Evolutionary conservation across 2,329 filamentous ascomycete species (phyloP).

Genomic region (Arthrobotrys sinensis): DNA sequence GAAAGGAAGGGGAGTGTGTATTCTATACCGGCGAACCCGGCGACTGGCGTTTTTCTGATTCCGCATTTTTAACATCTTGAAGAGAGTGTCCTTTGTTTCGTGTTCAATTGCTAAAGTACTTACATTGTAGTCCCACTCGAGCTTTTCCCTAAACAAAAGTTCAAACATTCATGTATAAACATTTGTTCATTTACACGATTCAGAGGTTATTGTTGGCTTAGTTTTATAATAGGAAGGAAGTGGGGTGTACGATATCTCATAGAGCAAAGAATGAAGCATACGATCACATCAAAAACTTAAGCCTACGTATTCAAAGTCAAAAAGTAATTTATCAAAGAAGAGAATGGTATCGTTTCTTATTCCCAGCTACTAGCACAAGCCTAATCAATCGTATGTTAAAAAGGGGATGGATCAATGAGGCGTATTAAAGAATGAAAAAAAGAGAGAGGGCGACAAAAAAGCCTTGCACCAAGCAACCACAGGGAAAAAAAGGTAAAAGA

Average conservation of each 20-base stretch:
- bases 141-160: too few species aligned
- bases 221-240: neutral
- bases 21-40: neutral
- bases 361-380: conserved; percentile 14
- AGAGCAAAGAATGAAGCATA: conserved; percentile 5
- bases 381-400: conserved; percentile 7
- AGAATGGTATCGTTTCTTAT: conserved; percentile 23
- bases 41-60: conserved; percentile 16
- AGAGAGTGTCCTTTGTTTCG: too few species aligned
- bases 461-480: conserved; percentile 2
- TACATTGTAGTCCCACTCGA: too few species aligned
- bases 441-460: neutral
- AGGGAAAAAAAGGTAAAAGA: neutral
- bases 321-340: neutral
- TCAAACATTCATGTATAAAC: conserved; percentile 3
- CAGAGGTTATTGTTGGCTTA: too few species aligned
- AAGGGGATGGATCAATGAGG: neutral
- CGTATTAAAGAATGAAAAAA: conserved; percentile 21
- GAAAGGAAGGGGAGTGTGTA: neutral
- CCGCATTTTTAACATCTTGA: neutral
- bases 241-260: neutral
- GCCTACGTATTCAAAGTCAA: neutral
- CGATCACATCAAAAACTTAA: neutral
- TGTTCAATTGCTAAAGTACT: too few species aligned
- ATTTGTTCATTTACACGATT: neutral